A percentile compares a stretch with the other conserved stretches of the same genome.
phyloP scores from a whole-genome alignment of 345 rosid species.

The Camelina neglecta region DNA sequence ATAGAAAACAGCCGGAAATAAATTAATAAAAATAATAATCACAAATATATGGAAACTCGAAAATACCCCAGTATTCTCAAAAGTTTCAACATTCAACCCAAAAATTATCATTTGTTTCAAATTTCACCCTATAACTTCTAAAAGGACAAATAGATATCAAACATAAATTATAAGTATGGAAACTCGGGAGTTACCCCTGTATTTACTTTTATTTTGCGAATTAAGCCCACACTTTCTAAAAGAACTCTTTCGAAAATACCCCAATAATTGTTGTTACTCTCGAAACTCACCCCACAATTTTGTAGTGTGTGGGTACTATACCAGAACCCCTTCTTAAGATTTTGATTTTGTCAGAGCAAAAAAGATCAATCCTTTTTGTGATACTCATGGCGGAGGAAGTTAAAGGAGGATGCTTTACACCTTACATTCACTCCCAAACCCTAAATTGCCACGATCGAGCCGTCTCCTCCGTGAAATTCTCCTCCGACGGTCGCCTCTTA shows the following conservation, averaged over 20 bases:
- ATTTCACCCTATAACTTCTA: background rate
- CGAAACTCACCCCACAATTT: background rate
- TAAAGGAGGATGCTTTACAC: conserved; percentile 45
- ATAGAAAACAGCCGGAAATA: background rate
- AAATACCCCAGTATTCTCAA: conserved; percentile 1
- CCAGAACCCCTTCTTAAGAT: background rate
- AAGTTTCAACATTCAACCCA: background rate
- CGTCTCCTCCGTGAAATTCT: conserved; percentile 84
- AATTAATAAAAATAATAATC: background rate
- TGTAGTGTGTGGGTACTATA: background rate
- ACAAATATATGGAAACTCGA: background rate
- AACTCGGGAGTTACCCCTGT: no score
- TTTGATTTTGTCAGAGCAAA: conserved; percentile 2
- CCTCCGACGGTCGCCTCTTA: conserved; percentile 82
- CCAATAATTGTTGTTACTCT: background rate
- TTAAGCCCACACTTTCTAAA: no score
- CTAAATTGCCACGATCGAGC: conserved; percentile 74
- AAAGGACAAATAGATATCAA: no score
- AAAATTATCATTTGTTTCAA: background rate
- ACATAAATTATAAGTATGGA: no score
- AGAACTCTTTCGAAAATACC: background rate
- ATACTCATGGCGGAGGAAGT: conserved; percentile 28
- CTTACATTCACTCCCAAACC: conserved; percentile 72
- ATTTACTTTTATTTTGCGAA: no score
- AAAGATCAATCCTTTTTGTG: background rate